Conservation (phyloP, 225 moss, liverwort and hornwort species). For the Bryoerythrophyllum caledonicum region DNA sequence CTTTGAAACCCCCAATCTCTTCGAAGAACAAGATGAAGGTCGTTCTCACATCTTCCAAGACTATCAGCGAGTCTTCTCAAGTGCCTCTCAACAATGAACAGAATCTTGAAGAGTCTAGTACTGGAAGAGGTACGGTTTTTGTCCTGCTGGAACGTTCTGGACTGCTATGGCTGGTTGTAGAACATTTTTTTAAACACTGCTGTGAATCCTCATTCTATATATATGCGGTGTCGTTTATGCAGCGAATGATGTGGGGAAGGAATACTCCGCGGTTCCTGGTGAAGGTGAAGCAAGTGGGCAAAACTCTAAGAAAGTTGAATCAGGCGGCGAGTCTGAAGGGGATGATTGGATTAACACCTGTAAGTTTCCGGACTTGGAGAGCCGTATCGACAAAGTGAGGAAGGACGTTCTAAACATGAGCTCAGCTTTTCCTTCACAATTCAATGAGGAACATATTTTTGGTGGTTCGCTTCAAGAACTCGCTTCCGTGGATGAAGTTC, state of each 20-base stretch:
- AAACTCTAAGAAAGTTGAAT: slow-evolving; percentile 3
- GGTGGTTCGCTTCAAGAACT: slow-evolving; percentile 33
- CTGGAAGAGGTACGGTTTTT: slow-evolving; percentile 27
- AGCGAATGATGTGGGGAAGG: slow-evolving; percentile 20
- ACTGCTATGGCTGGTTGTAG: neutral
- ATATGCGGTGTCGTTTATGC: slow-evolving; percentile 9
- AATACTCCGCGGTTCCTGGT: slow-evolving; percentile 8
- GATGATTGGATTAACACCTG: slow-evolving; percentile 87
- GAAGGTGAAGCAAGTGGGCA: slow-evolving; percentile 20
- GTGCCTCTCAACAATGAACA: slow-evolving; percentile 15
- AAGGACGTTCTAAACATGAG: slow-evolving; percentile 56
- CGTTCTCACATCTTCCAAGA: slow-evolving; percentile 39
- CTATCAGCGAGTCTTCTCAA: slow-evolving; percentile 18
- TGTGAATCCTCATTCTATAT: neutral
- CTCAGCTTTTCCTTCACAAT: slow-evolving; percentile 48
- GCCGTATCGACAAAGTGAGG: slow-evolving; percentile 86
- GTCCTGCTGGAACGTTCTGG: neutral
- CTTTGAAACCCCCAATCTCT: slow-evolving; percentile 25
- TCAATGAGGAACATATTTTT: slow-evolving; percentile 48
- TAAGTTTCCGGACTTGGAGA: slow-evolving; percentile 88
- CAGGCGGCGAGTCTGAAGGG: slow-evolving; percentile 47
- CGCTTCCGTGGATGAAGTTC: slow-evolving; percentile 26
- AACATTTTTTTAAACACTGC: neutral
- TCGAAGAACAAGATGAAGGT: slow-evolving; percentile 53
- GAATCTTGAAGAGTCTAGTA: slow-evolving; percentile 19